Evolutionary conservation across 169 alveolate species (phyloP).

Genomic region (Eimeria tenella): DNA sequence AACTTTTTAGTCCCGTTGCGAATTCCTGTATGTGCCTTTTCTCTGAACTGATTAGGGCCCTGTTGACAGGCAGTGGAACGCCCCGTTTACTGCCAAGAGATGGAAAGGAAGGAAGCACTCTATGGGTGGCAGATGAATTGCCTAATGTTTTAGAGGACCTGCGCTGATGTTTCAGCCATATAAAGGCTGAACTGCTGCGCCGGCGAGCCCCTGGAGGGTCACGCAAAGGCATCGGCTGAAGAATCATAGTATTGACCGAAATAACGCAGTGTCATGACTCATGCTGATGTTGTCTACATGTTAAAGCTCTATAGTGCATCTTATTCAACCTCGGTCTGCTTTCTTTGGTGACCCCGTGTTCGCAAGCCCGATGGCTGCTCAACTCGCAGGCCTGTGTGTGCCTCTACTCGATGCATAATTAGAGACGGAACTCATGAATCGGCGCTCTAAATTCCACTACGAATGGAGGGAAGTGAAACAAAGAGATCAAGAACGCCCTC

Average conservation of each 20-base stretch:
- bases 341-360: no score
- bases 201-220: constrained; percentile 68
- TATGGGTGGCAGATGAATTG: not conserved
- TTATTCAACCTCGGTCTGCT: no score
- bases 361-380: no score
- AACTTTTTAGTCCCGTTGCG: not conserved
- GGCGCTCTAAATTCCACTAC: no score
- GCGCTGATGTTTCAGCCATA: constrained; percentile 59
- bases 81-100: not conserved
- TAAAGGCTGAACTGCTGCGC: constrained; percentile 43
- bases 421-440: no score
- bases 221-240: constrained; percentile 4
- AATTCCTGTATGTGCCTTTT: not conserved
- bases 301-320: no score
- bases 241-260: not conserved
- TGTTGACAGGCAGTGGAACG: not conserved
- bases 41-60: not conserved
- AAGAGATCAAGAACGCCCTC: no score
- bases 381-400: no score
- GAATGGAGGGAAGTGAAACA: no score
- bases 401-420: no score
- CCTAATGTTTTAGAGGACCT: not conserved
- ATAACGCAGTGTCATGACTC: constrained; percentile 18
- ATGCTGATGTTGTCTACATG: no score
- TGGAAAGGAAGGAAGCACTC: not conserved